Evolutionary conservation across 2,329 filamentous ascomycete genomes (phyloP), one percentile per base, ranked within the genome.

Genomic region (Periglandula ipomoeae): DNA sequence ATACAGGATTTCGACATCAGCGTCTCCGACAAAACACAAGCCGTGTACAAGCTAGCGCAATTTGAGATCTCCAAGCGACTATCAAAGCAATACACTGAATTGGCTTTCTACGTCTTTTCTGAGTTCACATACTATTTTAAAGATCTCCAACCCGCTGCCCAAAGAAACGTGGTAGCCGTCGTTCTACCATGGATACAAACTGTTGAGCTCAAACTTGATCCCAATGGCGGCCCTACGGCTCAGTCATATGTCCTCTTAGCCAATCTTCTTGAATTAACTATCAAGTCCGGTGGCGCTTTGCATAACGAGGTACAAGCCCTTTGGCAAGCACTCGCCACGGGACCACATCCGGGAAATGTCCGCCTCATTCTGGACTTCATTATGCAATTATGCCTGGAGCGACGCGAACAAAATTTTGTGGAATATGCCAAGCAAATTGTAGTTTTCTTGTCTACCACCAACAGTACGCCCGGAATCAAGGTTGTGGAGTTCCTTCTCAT

Each of bases 381-480:
- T 65, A 97, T 98, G 66, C 84, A 83, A 24, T 77, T 97, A 4
- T 98, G 93, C 58, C 72, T 98, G 10, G 93, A 98, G 59, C 83
- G 91, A 27, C 83, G 91, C 44, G 94, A 98, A 64, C 93, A 98
- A 60, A 97, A 96, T 58, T 98, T 96, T 65, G 91, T 98, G 48
- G 89, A 96, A 58, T 95, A 94, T 61, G 91, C 91, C 5, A 98
- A 97, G 70, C 93, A 98, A 65, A 93, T 98, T 46, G 89, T 97
- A 15, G 94, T 98, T 1, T 97, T 96, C 63, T 67, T 98, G 5
- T 94, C 93, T 0, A 93, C 88, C 55, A 95, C 77, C 0, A 75
- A 72, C 53, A 78, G 71, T 78, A 60, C 85, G 68, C 62, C 90
- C 2, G 90, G 90, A 1, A 84, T 87, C 43, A 94, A 95, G 60